These are phyloP conservation scores for Fusarium stilboides DNA, from an alignment of 2,329 filamentous ascomycete species.

Conservation along the genomic window DNA sequence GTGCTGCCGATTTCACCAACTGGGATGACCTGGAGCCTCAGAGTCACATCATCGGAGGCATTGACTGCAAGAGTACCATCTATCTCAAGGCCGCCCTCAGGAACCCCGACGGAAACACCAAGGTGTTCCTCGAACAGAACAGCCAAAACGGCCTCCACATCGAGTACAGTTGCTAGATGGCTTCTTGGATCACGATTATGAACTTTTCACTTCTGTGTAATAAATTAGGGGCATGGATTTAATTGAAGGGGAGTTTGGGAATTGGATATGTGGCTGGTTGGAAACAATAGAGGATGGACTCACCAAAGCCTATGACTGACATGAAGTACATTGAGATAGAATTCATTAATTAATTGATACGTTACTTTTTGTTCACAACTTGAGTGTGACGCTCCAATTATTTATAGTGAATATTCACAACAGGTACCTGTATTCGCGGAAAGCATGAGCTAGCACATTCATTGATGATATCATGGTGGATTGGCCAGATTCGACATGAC, in stretches of 20 bases:
- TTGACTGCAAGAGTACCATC: slow-evolving; percentile 51
- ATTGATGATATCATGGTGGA: too few species aligned
- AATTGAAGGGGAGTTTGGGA: neutral
- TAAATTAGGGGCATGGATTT: slow-evolving; percentile 2
- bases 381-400: too few species aligned
- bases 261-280: neutral
- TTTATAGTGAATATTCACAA: too few species aligned
- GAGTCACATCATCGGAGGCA: slow-evolving; percentile 44
- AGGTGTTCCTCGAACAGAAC: slow-evolving; percentile 53
- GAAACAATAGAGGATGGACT: slow-evolving; percentile 13
- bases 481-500: too few species aligned
- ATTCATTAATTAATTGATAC: slow-evolving; percentile 21
- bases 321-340: slow-evolving; percentile 25
- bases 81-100: slow-evolving; percentile 50
- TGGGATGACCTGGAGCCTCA: slow-evolving; percentile 48
- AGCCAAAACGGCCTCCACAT: slow-evolving; percentile 51
- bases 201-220: slow-evolving; percentile 26
- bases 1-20: slow-evolving; percentile 52
- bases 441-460: too few species aligned
- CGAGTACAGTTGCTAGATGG: slow-evolving; percentile 38
- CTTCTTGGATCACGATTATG: neutral
- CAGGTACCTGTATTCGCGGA: too few species aligned
- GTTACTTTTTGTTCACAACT: too few species aligned
- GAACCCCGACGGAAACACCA: slow-evolving; percentile 44
- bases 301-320: slow-evolving; percentile 7